Conservation (phyloP, 306 rosid genomes). For the Boehmeria nivea region DNA sequence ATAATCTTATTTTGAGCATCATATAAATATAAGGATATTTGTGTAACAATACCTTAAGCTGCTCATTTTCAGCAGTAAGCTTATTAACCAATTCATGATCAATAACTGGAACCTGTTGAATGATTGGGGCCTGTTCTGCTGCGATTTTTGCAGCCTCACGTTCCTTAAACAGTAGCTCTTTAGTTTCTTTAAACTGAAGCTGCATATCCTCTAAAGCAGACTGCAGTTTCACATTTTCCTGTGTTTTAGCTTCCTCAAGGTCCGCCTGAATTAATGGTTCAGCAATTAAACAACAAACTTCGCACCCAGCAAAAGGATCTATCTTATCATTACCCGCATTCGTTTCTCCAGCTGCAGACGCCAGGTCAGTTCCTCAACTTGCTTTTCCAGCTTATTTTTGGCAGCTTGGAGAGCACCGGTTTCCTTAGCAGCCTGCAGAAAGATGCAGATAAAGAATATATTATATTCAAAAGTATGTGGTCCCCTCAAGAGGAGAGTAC, state of each 20-base stretch:
- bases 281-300: slow-evolving; percentile 14
- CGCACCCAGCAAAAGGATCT: too few relatives aligned
- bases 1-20: neutral
- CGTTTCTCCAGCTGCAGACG: slow-evolving; percentile 57
- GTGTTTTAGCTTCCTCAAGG: slow-evolving; percentile 65
- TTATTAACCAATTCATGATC: slow-evolving; percentile 47
- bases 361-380: slow-evolving; percentile 77
- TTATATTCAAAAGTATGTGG: neutral
- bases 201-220: slow-evolving; percentile 52
- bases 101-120: slow-evolving; percentile 40
- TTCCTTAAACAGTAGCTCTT: slow-evolving; percentile 44
- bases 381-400: slow-evolving; percentile 62
- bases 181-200: slow-evolving; percentile 49
- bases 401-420: slow-evolving; percentile 89
- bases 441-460: neutral
- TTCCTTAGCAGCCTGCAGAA: slow-evolving; percentile 80
- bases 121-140: slow-evolving; percentile 31
- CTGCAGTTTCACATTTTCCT: slow-evolving; percentile 63
- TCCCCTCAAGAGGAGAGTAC: neutral
- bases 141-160: slow-evolving; percentile 38
- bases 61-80: slow-evolving; percentile 63
- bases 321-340: slow-evolving; percentile 61
- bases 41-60: slow-evolving; percentile 48
- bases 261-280: slow-evolving; percentile 38
- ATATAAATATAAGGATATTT: slow-evolving; percentile 4